phyloP scores from a whole-genome alignment of 2,329 filamentous ascomycete genomes.

The Lasiodiplodia gonubiensis region DNA sequence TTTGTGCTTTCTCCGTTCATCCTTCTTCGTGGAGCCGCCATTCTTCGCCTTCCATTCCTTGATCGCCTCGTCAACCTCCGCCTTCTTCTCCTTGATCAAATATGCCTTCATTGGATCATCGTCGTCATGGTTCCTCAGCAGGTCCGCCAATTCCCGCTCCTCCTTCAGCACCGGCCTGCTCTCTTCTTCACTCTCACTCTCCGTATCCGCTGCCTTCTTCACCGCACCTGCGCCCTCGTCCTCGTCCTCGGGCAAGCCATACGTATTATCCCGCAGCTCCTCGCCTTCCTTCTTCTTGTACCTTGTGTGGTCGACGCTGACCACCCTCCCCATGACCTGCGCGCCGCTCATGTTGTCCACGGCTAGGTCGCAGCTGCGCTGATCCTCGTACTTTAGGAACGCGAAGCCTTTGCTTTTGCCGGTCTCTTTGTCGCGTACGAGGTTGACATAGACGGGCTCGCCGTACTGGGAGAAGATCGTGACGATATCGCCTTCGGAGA shows the following conservation, averaged over 20 bases:
- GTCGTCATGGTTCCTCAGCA: constrained; percentile 84
- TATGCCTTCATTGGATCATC: constrained; percentile 98
- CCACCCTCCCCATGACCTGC: constrained; percentile 76
- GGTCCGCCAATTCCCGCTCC: constrained; percentile 75
- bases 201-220: constrained; percentile 52
- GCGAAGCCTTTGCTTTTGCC: constrained; percentile 94
- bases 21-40: constrained; percentile 38
- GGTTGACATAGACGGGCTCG: constrained; percentile 90
- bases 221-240: constrained; percentile 64
- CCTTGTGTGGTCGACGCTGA: constrained; percentile 89
- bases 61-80: constrained; percentile 77
- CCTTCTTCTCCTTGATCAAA: constrained; percentile 87
- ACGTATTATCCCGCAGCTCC: constrained; percentile 31
- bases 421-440: constrained; percentile 92
- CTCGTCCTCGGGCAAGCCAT: constrained; percentile 49
- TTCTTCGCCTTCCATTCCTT: constrained; percentile 56
- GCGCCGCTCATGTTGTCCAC: constrained; percentile 95
- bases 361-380: constrained; percentile 91
- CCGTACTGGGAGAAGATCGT: constrained; percentile 98
- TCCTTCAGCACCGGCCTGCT: constrained; percentile 73
- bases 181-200: constrained; percentile 47
- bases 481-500: constrained; percentile 93
- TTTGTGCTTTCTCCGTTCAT: constrained; percentile 14
- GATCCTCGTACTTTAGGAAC: constrained; percentile 98
- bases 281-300: constrained; percentile 86